Conservation (phyloP, 345 rosid species). For the Pugionium dolabratum region DNA sequence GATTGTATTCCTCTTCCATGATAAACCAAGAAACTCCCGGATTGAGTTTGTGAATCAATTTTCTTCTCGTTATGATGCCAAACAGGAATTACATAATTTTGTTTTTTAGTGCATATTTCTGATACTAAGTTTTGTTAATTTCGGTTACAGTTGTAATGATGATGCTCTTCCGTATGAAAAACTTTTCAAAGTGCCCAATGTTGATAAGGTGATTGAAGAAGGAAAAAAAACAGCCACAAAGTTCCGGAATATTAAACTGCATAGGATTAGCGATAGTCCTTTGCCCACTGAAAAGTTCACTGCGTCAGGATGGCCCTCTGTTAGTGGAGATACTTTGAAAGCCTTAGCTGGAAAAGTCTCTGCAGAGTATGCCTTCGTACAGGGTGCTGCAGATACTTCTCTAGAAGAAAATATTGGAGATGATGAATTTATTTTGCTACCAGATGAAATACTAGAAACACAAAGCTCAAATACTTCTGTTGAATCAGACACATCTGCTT, state of each 20-base stretch:
- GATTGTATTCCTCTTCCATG: slow-evolving; percentile 1
- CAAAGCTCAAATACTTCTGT: slow-evolving; percentile 27
- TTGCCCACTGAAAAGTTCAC: slow-evolving; percentile 73
- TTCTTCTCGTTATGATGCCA: not conserved
- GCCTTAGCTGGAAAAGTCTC: slow-evolving; percentile 77
- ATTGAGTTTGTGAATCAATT: slow-evolving; percentile 6
- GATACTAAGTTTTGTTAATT: slow-evolving; percentile 26
- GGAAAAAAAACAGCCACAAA: slow-evolving; percentile 80
- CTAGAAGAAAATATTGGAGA: slow-evolving; percentile 42
- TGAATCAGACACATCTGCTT: slow-evolving; percentile 54
- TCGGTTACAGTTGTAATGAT: slow-evolving; percentile 49
- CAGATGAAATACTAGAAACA: slow-evolving; percentile 35
- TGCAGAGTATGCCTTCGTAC: slow-evolving; percentile 54
- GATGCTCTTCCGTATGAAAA: slow-evolving; percentile 54
- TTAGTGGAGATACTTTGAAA: slow-evolving; percentile 79
- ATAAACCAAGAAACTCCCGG: slow-evolving; percentile 8
- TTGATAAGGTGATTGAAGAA: slow-evolving; percentile 75
- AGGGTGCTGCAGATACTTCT: slow-evolving; percentile 41
- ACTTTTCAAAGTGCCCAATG: slow-evolving; percentile 68
- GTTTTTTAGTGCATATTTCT: slow-evolving; percentile 6
- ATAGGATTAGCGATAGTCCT: slow-evolving; percentile 46
- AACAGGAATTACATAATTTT: slow-evolving; percentile 7
- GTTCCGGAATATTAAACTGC: slow-evolving; percentile 61
- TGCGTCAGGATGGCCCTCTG: slow-evolving; percentile 84
- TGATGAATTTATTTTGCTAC: slow-evolving; percentile 26